These are phyloP conservation scores for Malus sieversii DNA, from an alignment of 306 rosid species.

Conservation along the genomic window DNA sequence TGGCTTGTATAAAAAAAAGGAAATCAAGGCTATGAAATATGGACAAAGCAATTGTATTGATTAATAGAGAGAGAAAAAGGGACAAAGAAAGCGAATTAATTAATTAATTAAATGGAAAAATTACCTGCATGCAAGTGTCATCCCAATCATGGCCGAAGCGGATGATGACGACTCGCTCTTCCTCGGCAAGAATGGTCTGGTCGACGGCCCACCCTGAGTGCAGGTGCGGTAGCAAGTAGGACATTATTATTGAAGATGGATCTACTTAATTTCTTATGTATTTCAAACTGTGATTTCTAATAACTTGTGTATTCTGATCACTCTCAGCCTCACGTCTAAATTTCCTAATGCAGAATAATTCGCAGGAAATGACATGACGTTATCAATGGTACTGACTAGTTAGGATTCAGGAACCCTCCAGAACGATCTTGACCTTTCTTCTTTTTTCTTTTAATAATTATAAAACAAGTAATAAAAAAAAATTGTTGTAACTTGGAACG, in stretches of 20 bases:
- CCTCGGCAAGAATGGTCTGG: conserved; percentile 83
- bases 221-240: conserved; percentile 79
- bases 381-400: background rate
- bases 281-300: background rate
- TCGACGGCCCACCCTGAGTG: conserved; percentile 94
- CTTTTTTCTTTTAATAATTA: background rate
- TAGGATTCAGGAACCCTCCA: background rate
- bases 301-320: no score
- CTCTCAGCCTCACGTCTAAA: background rate
- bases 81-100: background rate
- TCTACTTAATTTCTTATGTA: background rate
- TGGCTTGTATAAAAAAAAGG: no score
- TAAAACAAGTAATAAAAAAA: no score
- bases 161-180: conserved; percentile 71
- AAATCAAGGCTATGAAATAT: no score
- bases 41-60: background rate
- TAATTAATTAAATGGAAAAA: background rate
- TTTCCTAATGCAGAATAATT: background rate
- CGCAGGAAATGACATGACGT: background rate
- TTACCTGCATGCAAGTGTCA: conserved; percentile 81
- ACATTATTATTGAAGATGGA: conserved; percentile 24
- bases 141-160: conserved; percentile 78
- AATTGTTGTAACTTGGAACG: no score
- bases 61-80: background rate
- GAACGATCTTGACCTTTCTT: background rate